Percentiles rank a stretch among this genome's conserved stretches.
These are phyloP conservation scores for Trichoderma oligosporum DNA, from an alignment of 2,329 filamentous ascomycete genomes.

Conservation along the genomic window DNA sequence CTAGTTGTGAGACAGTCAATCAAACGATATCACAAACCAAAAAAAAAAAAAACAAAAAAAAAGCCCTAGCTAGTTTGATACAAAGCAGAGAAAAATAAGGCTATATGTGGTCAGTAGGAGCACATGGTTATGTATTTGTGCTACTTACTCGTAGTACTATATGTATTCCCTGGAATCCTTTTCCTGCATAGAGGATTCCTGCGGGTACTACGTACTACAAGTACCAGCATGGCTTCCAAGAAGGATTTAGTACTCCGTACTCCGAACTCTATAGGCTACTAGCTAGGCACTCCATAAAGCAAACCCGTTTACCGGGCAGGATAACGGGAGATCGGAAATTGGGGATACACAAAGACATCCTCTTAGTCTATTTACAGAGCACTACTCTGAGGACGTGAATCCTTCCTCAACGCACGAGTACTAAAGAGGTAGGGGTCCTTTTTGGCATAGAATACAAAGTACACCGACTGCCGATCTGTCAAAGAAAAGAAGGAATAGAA, in stretches of 20 bases:
- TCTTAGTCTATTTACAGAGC: background rate
- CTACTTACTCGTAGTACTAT: background rate
- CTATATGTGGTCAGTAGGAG: slow-evolving; percentile 11
- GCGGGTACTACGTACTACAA: slow-evolving; percentile 3
- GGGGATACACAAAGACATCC: background rate
- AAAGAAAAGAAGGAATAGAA: background rate
- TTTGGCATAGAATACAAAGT: background rate
- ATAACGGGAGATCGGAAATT: background rate
- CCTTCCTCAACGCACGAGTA: no score
- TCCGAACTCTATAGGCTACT: no score
- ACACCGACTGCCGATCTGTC: slow-evolving; percentile 13
- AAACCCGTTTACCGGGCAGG: background rate
- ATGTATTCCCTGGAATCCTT: background rate
- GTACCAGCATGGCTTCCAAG: no score
- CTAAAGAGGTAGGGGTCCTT: no score
- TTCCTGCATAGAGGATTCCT: slow-evolving; percentile 12
- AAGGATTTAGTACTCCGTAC: no score
- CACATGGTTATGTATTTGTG: no score
- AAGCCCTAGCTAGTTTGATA: background rate
- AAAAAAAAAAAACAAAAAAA: no score
- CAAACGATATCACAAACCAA: slow-evolving; percentile 5
- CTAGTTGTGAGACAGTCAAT: slow-evolving; percentile 7
- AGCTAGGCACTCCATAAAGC: background rate
- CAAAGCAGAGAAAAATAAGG: background rate
- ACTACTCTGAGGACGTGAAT: background rate